Base-by-base conservation (phyloP, 371 early-diverging fungal genomes). In the Mortierella sp. region DNA sequence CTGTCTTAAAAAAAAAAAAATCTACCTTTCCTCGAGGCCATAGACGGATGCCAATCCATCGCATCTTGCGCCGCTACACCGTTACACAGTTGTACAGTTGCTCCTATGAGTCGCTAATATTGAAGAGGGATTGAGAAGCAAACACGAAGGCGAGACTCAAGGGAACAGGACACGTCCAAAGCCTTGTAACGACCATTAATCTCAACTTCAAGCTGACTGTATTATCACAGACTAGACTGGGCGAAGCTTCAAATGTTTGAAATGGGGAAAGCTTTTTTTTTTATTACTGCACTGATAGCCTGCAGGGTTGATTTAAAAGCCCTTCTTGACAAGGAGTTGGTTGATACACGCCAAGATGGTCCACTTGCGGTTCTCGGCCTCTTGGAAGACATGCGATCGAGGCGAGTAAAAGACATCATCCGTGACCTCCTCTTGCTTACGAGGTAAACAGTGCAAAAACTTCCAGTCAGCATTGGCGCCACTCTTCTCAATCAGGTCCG, bases 311-410 rank as follows among this genome's bases (percentile, higher is more conserved):
- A 28, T 26, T 76, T 88, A 90, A 68, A 91, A 88, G 42, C 91
- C 89, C 70, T 92, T 93, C 70, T 92, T 90, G 57, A 92, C 92
- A 58, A 96, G 79, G 71, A 96, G 89, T 19, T 94, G 91, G 72
- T 95, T 90, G 76, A 97, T 93, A 31, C 97, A 95, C 11, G 98
- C 94, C 88, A 98, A 88, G 73, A 97, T 97, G 13, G 99, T 98
- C 95, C 97, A 98, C 90, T 98, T 98, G 80, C 99, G 94, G 92
- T 98, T 98, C 89, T 98, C 98, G 8, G 99, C 99, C 89, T 99
- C 98, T 77, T 93, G 94, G 92, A 97, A 99, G n/a, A 98, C 98
- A 44, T 98, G 88, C 13, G 98, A 98, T 72, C 96, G 95, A 34
- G 94, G 91, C 42, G 95, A 95, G 87, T 98, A 98, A 88, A 99